These are phyloP conservation scores for Entophlyctis helioformis DNA, from an alignment of 192 early-diverging fungal genomes.

Conservation along the genomic window DNA sequence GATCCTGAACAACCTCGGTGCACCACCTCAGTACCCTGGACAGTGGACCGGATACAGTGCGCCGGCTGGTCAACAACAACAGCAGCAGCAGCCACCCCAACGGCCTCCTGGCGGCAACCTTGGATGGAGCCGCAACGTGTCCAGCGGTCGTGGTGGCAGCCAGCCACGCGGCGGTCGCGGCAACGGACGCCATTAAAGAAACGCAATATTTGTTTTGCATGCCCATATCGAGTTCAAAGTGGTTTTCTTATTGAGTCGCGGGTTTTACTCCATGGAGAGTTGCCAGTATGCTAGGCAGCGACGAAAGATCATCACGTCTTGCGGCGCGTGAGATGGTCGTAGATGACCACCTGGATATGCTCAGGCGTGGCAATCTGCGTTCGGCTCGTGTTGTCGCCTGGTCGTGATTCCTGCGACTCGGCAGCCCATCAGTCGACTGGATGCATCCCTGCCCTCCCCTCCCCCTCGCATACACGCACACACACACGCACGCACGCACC, in stretches of 20 bases:
- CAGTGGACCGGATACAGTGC: not conserved
- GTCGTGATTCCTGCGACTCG: constrained; percentile 26
- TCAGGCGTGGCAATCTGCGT: constrained; percentile 34
- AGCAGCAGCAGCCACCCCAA: not conserved
- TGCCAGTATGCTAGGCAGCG: too few species aligned
- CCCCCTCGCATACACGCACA: not conserved
- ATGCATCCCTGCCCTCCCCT: not conserved
- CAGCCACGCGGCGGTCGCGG: too few species aligned
- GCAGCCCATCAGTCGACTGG: not conserved
- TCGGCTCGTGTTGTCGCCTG: constrained; percentile 49
- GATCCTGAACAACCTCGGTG: not conserved
- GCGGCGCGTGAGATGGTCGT: constrained; percentile 48
- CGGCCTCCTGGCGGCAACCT: constrained; percentile 8
- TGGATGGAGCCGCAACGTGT: constrained; percentile 21
- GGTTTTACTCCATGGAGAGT: too few species aligned
- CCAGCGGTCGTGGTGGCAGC: too few species aligned
- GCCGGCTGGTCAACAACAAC: not conserved
- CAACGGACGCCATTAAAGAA: too few species aligned
- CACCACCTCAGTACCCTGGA: not conserved
- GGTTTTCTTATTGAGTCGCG: too few species aligned
- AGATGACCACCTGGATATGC: constrained; percentile 54
- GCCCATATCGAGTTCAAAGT: too few species aligned
- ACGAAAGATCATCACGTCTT: constrained; percentile 37
- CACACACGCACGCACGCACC: constrained; percentile 15
- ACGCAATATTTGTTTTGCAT: too few species aligned